Conservation (phyloP, 257 asterid genomes). For the Ballota nigra region DNA sequence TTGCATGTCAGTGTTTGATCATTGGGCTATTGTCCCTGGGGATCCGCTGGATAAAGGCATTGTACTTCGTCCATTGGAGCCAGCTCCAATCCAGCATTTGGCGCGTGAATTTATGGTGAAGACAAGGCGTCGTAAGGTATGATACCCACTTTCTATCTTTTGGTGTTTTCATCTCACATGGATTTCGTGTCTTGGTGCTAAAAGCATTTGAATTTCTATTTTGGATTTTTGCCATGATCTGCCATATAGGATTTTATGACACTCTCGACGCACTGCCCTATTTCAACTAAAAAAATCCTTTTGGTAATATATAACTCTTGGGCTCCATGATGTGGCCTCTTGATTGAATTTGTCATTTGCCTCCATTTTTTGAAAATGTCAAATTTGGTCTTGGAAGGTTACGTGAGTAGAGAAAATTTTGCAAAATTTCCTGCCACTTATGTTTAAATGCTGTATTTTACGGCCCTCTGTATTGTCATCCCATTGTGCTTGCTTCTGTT, state of each 20-base stretch:
- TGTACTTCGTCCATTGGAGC: conserved; percentile 90
- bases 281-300: background rate
- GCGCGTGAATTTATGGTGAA: conserved; percentile 99
- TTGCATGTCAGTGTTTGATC: conserved; percentile 81
- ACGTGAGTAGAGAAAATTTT: background rate
- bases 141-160: background rate
- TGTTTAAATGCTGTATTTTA: background rate
- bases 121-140: conserved; percentile 97
- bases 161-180: background rate
- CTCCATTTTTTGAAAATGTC: background rate
- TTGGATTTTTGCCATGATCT: background rate
- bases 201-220: background rate
- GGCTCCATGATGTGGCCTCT: background rate
- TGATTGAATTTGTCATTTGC: background rate
- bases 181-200: background rate
- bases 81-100: conserved; percentile 95
- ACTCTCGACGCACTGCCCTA: background rate
- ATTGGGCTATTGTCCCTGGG: conserved; percentile 97
- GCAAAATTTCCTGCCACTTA: background rate
- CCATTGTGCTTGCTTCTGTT: background rate
- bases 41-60: conserved; percentile 95
- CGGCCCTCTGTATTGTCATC: background rate
- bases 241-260: background rate
- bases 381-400: background rate
- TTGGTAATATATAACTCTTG: background rate